Base-by-base conservation (phyloP, 352 stramenopile species). In the Phytophthora pseudosyringae region DNA sequence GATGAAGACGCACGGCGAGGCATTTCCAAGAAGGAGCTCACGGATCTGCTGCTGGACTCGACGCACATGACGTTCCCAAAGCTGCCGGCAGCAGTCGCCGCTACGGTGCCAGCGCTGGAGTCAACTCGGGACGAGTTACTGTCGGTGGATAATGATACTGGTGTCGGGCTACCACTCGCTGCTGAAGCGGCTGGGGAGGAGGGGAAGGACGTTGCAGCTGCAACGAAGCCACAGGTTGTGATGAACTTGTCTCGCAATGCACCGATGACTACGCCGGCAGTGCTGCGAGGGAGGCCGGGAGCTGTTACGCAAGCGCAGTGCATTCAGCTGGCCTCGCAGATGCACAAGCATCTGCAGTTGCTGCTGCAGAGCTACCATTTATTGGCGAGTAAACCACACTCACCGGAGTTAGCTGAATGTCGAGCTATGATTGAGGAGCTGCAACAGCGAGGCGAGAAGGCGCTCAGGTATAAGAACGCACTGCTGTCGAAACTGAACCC, bases 261-360 rank as follows among this genome's bases (percentile, higher is more conserved):
- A 35, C 16, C 52, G 36, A 28, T 25, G 33, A 60, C 3, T 32
- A 62, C 38, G 8, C 56, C 56, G 11, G 29, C 59, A n/a, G 40
- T 61, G 33, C 38, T 74, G 44, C 51, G 59, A 64, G 45, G 46
- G 5, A 41, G 59, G 55, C 54, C 59, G 1, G 72, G 67, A 12
- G 71, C 74, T 7, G 72, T 93, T 36, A 83, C 76, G 1, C 76
- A 89, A 64, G 63, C 77, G 31, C 88, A 94, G 57, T 93, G 87
- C 39, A 85, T 93, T 50, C 85, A 93, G 59, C 40, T 95, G 36
- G 83, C 88, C 1, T 95, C 88, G 4, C 88, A 95, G 47, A 94
- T 95, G 82, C 88, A 95, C 67, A 95, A 95, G 35, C 88, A 95
- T 63, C 73, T 94, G 26, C 88, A 95, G 64, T 69, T 95, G 5